Conservation (phyloP, 106 monocot genomes). For the Dendrobium huoshanense region DNA sequence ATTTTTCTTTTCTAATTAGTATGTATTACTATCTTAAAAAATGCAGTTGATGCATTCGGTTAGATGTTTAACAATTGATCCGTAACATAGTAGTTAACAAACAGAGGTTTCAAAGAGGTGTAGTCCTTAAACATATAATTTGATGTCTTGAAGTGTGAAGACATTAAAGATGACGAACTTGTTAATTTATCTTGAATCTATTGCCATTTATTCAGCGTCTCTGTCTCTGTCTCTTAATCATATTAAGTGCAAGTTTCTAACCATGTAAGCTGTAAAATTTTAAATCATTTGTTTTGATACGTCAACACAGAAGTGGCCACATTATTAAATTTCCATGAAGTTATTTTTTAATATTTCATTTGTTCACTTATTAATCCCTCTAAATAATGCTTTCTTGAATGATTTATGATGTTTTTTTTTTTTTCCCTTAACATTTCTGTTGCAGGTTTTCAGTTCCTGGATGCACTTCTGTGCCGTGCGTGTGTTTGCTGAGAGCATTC, state of each 20-base stretch:
- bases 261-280: neutral
- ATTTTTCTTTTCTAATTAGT: neutral
- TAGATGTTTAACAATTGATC: constrained; percentile 1
- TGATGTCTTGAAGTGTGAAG: neutral
- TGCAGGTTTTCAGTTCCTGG: constrained; percentile 97
- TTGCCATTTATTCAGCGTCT: neutral
- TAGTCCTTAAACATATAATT: neutral
- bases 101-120: neutral
- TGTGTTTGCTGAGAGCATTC: constrained; percentile 94
- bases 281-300: neutral
- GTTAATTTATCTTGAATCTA: neutral
- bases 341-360: neutral
- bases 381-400: neutral
- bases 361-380: neutral
- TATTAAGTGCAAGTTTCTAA: neutral
- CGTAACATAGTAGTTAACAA: neutral
- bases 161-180: neutral
- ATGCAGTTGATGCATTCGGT: neutral
- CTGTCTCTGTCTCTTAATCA: neutral
- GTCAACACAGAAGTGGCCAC: neutral
- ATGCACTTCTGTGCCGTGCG: constrained; percentile 98
- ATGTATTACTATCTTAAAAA: neutral
- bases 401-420: neutral
- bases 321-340: neutral
- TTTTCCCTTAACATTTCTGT: neutral